Evolutionary conservation across 1,284 basidiomycete genomes (phyloP), one percentile per base, ranked within the genome.

Genomic region (Malassezia pachydermatis): DNA sequence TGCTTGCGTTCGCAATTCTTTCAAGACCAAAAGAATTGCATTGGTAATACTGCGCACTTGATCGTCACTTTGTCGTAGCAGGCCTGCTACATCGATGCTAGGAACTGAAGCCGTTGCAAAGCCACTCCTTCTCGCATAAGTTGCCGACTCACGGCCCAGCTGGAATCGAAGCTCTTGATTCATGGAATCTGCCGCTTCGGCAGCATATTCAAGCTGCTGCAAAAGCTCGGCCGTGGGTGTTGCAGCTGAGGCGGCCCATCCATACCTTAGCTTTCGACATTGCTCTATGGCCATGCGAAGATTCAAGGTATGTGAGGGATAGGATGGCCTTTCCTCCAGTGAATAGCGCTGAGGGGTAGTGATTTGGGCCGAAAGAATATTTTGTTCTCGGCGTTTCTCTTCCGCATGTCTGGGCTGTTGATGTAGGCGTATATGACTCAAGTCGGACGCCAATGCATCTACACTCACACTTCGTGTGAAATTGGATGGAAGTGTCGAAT

Each of bases 21-120:
- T 43, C 5, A 57, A 49, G 30, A 69, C 39, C 0, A 52, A 51
- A 16, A 69, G 55, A 5, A 69, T 30, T n/a, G 53, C 57, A 25
- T 69, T 66, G 2, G 58, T 62, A 3, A 69, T 42, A 30, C 41
- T 56, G 9, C 67, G 42, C 3, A 69, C 49, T 27, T 69, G 63
- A 20, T 69, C 67, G 45, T 69, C 63, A 36, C 63, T 66, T 27
- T 54, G 25, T 6, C 55, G 40, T 4, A 68, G 41, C n/a, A n/a
- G n/a, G n/a, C n/a, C n/a, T n/a, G n/a, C n/a, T n/a, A n/a, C n/a
- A n/a, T n/a, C n/a, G n/a, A n/a, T n/a, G n/a, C n/a, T n/a, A n/a
- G n/a, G n/a, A n/a, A n/a, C n/a, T n/a, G n/a, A n/a, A n/a, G n/a
- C n/a, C n/a, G n/a, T n/a, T n/a, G n/a, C n/a, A n/a, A n/a, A n/a